Evolutionary conservation across 768 basidiomycete genomes (phyloP), one percentile per base, ranked within the genome.

Genomic region (Podaxis mareebaensis): DNA sequence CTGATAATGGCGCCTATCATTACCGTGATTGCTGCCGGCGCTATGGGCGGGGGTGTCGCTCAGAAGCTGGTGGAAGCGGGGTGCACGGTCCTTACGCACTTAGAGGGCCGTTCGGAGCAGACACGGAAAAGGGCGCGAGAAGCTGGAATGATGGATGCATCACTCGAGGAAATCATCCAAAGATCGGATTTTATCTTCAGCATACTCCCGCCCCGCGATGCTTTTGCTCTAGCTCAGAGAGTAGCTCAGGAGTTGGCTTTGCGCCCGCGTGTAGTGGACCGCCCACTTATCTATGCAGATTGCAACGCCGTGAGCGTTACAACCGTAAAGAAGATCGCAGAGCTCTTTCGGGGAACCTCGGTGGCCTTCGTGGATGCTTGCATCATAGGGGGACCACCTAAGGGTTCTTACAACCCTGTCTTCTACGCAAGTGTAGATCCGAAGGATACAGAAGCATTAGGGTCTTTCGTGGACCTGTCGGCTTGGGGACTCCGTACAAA

Each of bases 41-140:
- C 78, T 2, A 89, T 87, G 88, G 86, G 85, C 28, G 74, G 85
- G 4, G 86, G 77, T 20, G 81, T 89, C 33, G 86, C 78, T 17
- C 77, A 72, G 36, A 79, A 77, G 28, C 75, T 88, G 39, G 76
- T 77, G 1, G 67, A 73, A 22, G 74, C 77, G n/a, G 82, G 85
- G 28, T 80, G 79, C 67, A 80, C 77, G 4, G 84, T 86, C 24
- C 79, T 86, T 64, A 87, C 86, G 11, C 79, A 79, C 65, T 73
- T 88, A 48, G 78, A 81, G 28, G 81, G 81, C 36, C 82, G 86
- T 46, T 87, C 85, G 2, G 77, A 80, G 60, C 77, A 73, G 30
- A 83, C 86, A 0, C 75, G 75, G n/a, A 72, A 72, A 64, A 79
- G 85, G 7, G 85, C 86, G 3, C 66, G 65, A 28, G 81, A 81